Evolutionary conservation across 176 grass and related monocot genomes (phyloP).

Genomic region (Oryza officinalis): DNA sequence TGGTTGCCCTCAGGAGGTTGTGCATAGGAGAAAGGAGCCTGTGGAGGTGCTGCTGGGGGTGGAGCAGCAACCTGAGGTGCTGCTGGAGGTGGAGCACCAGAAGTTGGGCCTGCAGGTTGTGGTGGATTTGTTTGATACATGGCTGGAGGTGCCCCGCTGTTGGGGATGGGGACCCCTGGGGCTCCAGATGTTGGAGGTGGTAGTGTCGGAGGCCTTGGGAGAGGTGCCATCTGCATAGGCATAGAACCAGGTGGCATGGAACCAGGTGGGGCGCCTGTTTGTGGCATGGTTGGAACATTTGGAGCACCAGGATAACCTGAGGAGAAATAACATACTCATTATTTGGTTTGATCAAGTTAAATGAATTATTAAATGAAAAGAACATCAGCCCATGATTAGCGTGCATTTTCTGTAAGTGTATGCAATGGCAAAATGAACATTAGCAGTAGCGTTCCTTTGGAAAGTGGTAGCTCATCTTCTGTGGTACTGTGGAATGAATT

Average conservation of each 20-base stretch:
- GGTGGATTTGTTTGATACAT: slow-evolving; percentile 62
- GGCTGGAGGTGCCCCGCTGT: slow-evolving; percentile 36
- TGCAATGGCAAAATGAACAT: neutral
- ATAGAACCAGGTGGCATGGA: slow-evolving; percentile 41
- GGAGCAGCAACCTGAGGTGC: neutral
- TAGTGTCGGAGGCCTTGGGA: slow-evolving; percentile 64
- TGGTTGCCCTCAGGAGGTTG: slow-evolving; percentile 49
- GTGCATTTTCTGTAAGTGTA: neutral
- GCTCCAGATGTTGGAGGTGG: slow-evolving; percentile 54
- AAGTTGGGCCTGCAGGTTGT: slow-evolving; percentile 29
- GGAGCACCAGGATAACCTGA: slow-evolving; percentile 60
- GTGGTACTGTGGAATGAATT: neutral
- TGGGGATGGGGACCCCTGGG: slow-evolving; percentile 38
- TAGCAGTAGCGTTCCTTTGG: neutral
- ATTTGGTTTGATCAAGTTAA: neutral
- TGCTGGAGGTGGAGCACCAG: slow-evolving; percentile 47
- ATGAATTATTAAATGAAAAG: slow-evolving; percentile 13
- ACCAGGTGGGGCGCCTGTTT: slow-evolving; percentile 33
- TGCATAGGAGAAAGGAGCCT: slow-evolving; percentile 44
- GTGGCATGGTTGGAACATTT: slow-evolving; percentile 15
- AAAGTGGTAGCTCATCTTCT: slow-evolving; percentile 12
- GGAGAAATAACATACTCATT: neutral
- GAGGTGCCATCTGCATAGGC: slow-evolving; percentile 54
- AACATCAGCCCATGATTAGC: neutral
- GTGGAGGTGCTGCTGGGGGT: slow-evolving; percentile 29